phyloP scores from a whole-genome alignment of 192 early-diverging fungal species.

The Chytriomyces hyalinus region DNA sequence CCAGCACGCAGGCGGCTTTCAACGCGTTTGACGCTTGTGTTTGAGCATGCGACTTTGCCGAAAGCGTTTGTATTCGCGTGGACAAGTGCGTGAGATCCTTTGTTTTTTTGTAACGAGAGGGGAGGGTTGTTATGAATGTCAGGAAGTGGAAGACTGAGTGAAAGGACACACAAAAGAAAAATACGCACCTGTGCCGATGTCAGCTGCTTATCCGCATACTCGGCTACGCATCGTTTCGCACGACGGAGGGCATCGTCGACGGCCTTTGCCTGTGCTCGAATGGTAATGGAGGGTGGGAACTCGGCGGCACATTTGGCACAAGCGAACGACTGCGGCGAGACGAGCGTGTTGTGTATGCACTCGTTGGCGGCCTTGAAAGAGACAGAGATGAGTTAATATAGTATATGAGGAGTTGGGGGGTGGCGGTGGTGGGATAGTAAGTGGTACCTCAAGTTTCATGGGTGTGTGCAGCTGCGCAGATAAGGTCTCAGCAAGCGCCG shows the following conservation, averaged over 20 bases:
- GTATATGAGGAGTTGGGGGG: background rate
- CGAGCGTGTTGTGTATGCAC: too few relatives aligned
- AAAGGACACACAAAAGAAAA: background rate
- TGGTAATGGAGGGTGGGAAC: background rate
- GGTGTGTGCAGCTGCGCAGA: conserved; percentile 1
- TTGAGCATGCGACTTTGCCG: background rate
- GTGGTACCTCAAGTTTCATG: background rate
- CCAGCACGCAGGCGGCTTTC: background rate
- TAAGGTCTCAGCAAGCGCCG: background rate
- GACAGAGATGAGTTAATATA: background rate
- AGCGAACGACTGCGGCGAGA: background rate
- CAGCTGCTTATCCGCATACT: conserved; percentile 6
- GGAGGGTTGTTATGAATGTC: background rate
- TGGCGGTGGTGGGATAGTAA: background rate
- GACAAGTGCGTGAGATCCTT: conserved; percentile 22
- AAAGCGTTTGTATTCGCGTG: conserved; percentile 23
- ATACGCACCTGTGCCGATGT: conserved; percentile 10
- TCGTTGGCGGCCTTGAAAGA: background rate
- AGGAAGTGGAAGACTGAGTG: background rate
- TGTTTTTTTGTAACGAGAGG: too few relatives aligned
- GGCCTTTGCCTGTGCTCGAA: background rate
- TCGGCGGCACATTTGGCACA: conserved; percentile 10
- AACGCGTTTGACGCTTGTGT: background rate
- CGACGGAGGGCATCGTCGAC: conserved; percentile 9
- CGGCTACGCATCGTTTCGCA: background rate